Conservation (phyloP, 1,284 basidiomycete genomes). For the Leccinum pachyderme region DNA sequence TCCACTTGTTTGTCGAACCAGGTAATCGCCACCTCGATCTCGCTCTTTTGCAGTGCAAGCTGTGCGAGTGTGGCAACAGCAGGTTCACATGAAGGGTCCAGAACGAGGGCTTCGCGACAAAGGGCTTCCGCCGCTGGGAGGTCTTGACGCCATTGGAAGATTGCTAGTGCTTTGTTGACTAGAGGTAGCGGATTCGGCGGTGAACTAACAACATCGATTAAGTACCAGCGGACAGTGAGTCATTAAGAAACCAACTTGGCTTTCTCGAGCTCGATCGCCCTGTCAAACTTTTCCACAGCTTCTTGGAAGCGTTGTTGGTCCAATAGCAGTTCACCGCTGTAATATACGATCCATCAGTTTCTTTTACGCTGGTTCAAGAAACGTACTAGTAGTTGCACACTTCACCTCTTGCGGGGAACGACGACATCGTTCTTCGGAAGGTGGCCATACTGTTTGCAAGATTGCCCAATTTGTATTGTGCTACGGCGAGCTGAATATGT, state of each 20-base stretch:
- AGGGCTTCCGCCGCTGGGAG: conserved; percentile 79
- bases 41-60: conserved; percentile 88
- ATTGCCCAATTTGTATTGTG: conserved; percentile 90
- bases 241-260: conserved; percentile 49
- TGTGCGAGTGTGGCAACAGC: conserved; percentile 96
- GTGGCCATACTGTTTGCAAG: conserved; percentile 82
- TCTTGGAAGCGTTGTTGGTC: conserved; percentile 92
- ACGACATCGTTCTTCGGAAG: conserved; percentile 80
- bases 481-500: conserved; percentile 96
- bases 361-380: not conserved
- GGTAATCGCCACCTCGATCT: conserved; percentile 83
- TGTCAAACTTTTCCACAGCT: conserved; percentile 94
- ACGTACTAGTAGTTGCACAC: conserved; percentile 90
- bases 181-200: conserved; percentile 88
- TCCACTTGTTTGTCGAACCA: conserved; percentile 87
- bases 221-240: not conserved
- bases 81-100: conserved; percentile 94
- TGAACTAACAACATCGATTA: conserved; percentile 36
- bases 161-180: conserved; percentile 95
- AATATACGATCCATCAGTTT: conserved; percentile 11
- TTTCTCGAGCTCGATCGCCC: conserved; percentile 87
- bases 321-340: conserved; percentile 90
- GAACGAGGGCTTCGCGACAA: conserved; percentile 83
- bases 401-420: conserved; percentile 83
- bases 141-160: conserved; percentile 97